Evolutionary conservation across 106 monocot species (phyloP), one percentile per base, ranked within the genome.

Genomic region (Dendrobium huoshanense): DNA sequence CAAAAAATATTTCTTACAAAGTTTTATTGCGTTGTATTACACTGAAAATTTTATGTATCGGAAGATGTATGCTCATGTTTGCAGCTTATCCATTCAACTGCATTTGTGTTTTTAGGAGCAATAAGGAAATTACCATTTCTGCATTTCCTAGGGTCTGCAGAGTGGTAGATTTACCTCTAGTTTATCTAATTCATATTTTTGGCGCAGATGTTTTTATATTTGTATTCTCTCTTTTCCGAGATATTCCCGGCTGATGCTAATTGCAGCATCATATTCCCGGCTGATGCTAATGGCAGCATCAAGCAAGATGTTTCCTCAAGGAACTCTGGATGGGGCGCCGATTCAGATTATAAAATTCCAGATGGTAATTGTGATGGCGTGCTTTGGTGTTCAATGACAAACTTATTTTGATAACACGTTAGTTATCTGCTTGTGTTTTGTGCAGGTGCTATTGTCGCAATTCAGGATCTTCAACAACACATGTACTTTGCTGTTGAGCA

Each of bases 361-460:
- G 93, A 96, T 85, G 95, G 95, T 96, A 96, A 79, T 77, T 81
- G 82, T 43, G 20, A 75, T 75, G 20, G 43, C 43, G 1, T 20
- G 20, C 19, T 75, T 75, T 44, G 7, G 0, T 51, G 74, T 44
- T 75, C 44, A 75, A 44, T 20, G 44, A 44, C 19, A 75, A 44
- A 75, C 17, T 75, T 44, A 43, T 75, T 43, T 43, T 7, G 16
- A 11, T 75, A 8, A 18, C 73, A 13, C 3, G 19, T 17, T 67
- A 80, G 6, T 64, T 25, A 19, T 48, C 41, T 47, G 51, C 44
- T 76, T 20, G 37, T 82, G n/a, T 44, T 81, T 77, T 78, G 25
- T 68, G 56, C 67, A 96, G 95, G 95, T 80, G 87, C 95, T 47
- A 87, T 96, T 85, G 95, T 96, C 78, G 91, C 89, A 27, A 86